phyloP scores from a whole-genome alignment of 2,329 filamentous ascomycete genomes.

The Colletotrichum chlorophyti region DNA sequence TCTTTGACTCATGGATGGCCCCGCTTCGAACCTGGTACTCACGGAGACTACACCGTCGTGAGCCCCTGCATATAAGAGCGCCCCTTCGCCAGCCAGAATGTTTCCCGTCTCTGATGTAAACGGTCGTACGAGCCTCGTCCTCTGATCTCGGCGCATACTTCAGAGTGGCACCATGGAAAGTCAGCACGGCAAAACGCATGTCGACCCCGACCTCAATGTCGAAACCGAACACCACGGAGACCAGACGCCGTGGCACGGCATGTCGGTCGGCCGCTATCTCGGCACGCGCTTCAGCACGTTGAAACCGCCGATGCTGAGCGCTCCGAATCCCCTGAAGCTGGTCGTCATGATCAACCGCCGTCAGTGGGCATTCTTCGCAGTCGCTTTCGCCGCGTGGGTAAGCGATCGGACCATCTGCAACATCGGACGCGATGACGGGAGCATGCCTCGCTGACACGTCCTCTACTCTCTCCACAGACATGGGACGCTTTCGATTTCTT shows the following conservation, averaged over 20 bases:
- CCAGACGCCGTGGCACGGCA: constrained; percentile 54
- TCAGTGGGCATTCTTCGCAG: constrained; percentile 62
- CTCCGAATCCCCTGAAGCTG: constrained; percentile 59
- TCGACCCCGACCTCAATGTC: not conserved
- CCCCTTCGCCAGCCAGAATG: not conserved
- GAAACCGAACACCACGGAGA: constrained; percentile 30
- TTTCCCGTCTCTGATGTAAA: too few species aligned
- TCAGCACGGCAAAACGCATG: constrained; percentile 5
- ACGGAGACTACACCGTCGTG: not conserved
- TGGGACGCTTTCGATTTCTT: constrained; percentile 74
- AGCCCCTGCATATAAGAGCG: constrained; percentile 1
- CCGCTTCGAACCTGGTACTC: constrained; percentile 5
- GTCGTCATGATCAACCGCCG: constrained; percentile 54
- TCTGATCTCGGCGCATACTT: too few species aligned
- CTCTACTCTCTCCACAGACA: constrained; percentile 49
- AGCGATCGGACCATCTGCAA: constrained; percentile 23
- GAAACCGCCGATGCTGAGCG: constrained; percentile 61
- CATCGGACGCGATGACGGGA: too few species aligned
- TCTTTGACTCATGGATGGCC: constrained; percentile 20
- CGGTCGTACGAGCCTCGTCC: too few species aligned
- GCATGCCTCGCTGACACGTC: not conserved
- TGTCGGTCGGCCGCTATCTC: constrained; percentile 54
- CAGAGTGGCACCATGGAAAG: constrained; percentile 2
- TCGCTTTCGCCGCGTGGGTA: constrained; percentile 65
- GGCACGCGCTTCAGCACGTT: constrained; percentile 60